Percentiles rank a stretch among this genome's conserved stretches.
Evolutionary conservation across 495 filamentous ascomycete species (phyloP).

Genomic region (Trichoderma gamsii): DNA sequence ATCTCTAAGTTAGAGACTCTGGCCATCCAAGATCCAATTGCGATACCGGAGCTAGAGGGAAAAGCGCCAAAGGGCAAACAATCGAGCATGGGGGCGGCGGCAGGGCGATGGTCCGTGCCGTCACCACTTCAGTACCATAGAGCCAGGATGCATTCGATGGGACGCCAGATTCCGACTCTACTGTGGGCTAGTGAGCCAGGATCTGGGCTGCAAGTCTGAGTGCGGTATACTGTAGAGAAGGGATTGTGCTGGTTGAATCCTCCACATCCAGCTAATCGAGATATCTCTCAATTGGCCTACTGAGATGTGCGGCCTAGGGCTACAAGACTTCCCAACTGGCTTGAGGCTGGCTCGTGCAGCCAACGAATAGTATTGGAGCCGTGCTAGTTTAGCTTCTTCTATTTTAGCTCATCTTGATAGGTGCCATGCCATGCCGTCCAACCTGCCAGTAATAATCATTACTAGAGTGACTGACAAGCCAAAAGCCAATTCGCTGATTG

Average conservation of each 20-base stretch:
- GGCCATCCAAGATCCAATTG: neutral
- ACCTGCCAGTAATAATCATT: neutral
- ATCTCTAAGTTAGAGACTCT: neutral
- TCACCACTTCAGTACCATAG: neutral
- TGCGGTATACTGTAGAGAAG: neutral
- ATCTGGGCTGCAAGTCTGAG: neutral
- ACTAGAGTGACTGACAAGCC: neutral
- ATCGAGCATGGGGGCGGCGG: neutral
- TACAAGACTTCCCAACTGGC: too few species aligned
- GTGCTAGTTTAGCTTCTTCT: too few species aligned
- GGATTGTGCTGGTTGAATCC: neutral
- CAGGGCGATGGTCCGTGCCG: slow-evolving; percentile 9
- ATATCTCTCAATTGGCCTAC: too few species aligned
- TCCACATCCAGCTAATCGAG: too few species aligned
- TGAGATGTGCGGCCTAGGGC: too few species aligned
- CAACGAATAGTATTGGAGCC: too few species aligned
- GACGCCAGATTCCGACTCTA: neutral
- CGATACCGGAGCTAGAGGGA: slow-evolving; percentile 4
- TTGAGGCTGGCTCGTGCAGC: too few species aligned
- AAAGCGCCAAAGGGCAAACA: neutral
- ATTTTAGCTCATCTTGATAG: too few species aligned
- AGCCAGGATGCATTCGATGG: neutral
- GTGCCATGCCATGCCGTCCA: too few species aligned
- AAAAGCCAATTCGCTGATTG: neutral
- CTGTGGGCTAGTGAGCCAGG: neutral